Evolutionary conservation across 495 filamentous ascomycete genomes (phyloP).

Genomic region (Lophiotrema nucula): DNA sequence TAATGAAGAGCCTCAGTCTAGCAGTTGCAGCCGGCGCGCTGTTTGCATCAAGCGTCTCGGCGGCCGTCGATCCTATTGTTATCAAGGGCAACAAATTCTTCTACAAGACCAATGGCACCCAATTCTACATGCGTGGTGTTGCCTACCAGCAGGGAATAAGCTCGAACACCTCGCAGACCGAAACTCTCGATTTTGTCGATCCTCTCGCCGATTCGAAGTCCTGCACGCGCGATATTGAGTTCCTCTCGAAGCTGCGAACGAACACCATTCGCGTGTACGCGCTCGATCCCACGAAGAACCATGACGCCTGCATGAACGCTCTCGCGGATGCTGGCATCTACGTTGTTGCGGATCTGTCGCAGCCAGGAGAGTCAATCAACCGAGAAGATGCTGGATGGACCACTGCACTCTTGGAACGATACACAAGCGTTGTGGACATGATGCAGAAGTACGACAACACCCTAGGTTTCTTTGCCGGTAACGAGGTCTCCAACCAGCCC

Average conservation of each 20-base stretch:
- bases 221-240: conserved; percentile 83
- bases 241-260: conserved; percentile 70
- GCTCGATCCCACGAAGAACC: conserved; percentile 75
- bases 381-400: conserved; percentile 75
- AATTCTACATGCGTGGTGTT: conserved; percentile 89
- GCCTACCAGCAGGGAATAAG: conserved; percentile 74
- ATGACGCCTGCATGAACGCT: conserved; percentile 80
- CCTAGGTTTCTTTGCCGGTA: conserved; percentile 95
- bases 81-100: conserved; percentile 74
- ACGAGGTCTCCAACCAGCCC: conserved; percentile 86
- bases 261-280: conserved; percentile 95
- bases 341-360: conserved; percentile 82
- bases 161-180: conserved; percentile 45
- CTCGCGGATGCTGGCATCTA: conserved; percentile 89
- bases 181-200: conserved; percentile 51
- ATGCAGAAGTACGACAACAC: conserved; percentile 78
- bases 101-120: conserved; percentile 66
- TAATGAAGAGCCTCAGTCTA: conserved; percentile 32
- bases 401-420: conserved; percentile 69
- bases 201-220: conserved; percentile 68
- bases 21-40: conserved; percentile 35
- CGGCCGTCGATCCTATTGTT: conserved; percentile 43
- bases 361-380: conserved; percentile 79
- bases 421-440: conserved; percentile 79
- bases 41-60: conserved; percentile 34